Base-by-base conservation (phyloP, 441 rosid species). In the Euphorbia celastroides region DNA sequence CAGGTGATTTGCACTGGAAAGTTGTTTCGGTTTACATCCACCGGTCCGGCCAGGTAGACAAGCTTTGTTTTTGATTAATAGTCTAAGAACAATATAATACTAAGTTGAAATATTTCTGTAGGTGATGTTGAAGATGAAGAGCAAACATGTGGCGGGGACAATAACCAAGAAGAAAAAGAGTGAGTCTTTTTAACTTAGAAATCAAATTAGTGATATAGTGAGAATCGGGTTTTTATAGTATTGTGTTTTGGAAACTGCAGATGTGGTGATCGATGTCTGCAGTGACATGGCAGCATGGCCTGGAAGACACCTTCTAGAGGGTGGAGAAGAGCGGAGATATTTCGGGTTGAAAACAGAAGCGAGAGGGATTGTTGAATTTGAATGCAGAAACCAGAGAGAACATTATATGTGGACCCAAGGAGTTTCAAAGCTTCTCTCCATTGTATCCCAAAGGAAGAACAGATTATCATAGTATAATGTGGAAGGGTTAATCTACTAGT, bases 1-100 rank as follows among this genome's bases (percentile, higher is more conserved):
- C 88, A 88, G 98, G 95, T 63, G 98, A 89, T 66, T 88, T 92
- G 65, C 98, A 92, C 76, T 92, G 93, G 93, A 89, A 92, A 78
- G 63, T 86, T 55, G 92, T 86, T 16, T 85, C 88, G 14, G 92
- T 84, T 61, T 89, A 89, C 74, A 83, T 92, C 52, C 86, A 88
- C 64, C 77, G 78, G 74, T 36, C 77, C 6, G 85, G 95, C 31
- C 87, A 86, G 83, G 90, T 82, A 62, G 4, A 50, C 10, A 17
- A 19, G 16, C 3, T 42, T n/a, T 46, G 23, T 44, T 4, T 44
- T 10, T 25, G 23, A 10, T 25, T 13, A 46, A 14, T 56, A 26
- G 1, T 2, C 38, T 34, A 9, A 34, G 38, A 34, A 34, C 38
- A 34, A 34, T 34, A 5, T 8, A 8, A 34, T 31, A 9, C 10